Percentiles rank a stretch among this genome's conserved stretches.
phyloP scores from a whole-genome alignment of 2,329 filamentous ascomycete genomes.

The Waltergamsia citrina region DNA sequence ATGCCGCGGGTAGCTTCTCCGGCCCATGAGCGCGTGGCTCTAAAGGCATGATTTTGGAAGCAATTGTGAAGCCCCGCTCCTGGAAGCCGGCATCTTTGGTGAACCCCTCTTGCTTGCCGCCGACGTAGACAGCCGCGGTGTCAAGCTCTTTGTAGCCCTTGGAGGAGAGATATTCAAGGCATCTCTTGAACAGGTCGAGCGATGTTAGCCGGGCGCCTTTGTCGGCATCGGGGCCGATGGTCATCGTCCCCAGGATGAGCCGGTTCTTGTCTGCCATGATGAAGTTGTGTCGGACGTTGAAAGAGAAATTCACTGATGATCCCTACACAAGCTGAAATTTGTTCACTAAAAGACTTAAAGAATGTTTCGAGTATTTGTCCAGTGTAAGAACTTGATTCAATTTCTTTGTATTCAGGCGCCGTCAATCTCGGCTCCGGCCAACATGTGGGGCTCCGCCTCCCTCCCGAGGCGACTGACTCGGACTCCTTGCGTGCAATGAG shows the following conservation, averaged over 20 bases:
- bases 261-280: too few species aligned
- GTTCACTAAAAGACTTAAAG: too few species aligned
- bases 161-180: constrained; percentile 54
- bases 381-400: too few species aligned
- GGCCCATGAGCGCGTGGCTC: constrained; percentile 1
- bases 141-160: constrained; percentile 65
- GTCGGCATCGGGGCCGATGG: constrained; percentile 17
- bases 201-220: constrained; percentile 21
- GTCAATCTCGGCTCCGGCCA: too few species aligned
- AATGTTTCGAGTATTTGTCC: too few species aligned
- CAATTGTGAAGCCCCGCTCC: constrained; percentile 56
- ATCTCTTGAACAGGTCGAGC: constrained; percentile 48
- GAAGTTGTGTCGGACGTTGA: too few species aligned
- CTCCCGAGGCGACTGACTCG: too few species aligned
- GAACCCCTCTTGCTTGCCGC: constrained; percentile 60
- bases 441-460: too few species aligned
- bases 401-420: too few species aligned
- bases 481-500: too few species aligned
- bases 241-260: constrained; percentile 28
- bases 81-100: constrained; percentile 58
- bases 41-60: constrained; percentile 44
- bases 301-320: too few species aligned
- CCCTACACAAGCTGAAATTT: too few species aligned
- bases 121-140: constrained; percentile 59
- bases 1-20: constrained; percentile 3